Evolutionary conservation across 495 filamentous ascomycete species (phyloP), one percentile per base, ranked within the genome.

Genomic region (Penicillium samsonianum): DNA sequence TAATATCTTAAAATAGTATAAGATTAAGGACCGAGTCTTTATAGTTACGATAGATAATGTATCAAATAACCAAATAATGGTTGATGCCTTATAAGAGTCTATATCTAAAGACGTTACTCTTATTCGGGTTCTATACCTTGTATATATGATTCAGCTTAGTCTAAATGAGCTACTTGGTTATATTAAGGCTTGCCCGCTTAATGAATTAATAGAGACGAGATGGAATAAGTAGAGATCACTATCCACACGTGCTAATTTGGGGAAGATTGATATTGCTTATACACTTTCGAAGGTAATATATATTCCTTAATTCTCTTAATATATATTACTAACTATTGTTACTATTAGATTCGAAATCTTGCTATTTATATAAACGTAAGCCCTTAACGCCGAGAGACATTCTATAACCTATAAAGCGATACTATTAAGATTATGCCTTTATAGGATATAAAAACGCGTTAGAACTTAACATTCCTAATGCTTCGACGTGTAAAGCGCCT

Each of bases 71-170:
- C 52, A 56, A 25, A 53, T 46, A 41, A 22, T 56, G n/a, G 43
- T 49, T 40, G 42, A 63, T 45, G 26, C 22, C 14, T 28, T 63
- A n/a, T 23, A 53, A 43, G 19, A 56, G 30, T 33, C 26, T 56
- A 30, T 63, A 44, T 51, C 35, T 19, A 30, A 64, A 43, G 12
- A 37, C 49, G 26, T 45, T 43, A 52, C 6, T 40, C 37, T 64
- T 55, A 55, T 53, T 25, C 35, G 37, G 16, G 45, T 54, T 11
- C 57, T 40, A 14, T 64, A 31, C 23, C 40, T 64, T 58, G 41
- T 46, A 23, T 14, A 63, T 56, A 23, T 63, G 3, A 63, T 63
- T 26, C 23, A 63, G 23, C 56, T 59, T 12, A 59, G 56, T 40
- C 37, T 63, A 1, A 63, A 59, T 23, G 11, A 59, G 51, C 56